These are phyloP conservation scores for Alternaria arbusti DNA, from an alignment of 2,329 filamentous ascomycete species.

Conservation along the genomic window DNA sequence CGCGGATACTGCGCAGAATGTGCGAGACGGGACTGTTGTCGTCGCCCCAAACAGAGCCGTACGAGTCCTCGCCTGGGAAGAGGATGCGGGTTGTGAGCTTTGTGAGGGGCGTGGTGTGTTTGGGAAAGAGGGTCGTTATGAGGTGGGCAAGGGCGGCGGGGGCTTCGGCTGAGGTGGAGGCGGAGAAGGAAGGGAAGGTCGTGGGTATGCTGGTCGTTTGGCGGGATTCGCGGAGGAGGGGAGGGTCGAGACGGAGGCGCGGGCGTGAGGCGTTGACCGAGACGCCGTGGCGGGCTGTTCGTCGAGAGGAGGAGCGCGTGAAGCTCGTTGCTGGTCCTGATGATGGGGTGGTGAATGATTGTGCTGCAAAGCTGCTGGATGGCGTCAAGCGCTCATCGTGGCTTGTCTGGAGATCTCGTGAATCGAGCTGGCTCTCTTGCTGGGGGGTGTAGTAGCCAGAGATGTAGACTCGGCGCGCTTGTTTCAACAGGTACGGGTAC, in stretches of 20 bases:
- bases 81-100: constrained; percentile 50
- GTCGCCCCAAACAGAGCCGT: constrained; percentile 49
- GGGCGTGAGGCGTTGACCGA: constrained; percentile 15
- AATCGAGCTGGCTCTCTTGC: constrained; percentile 1
- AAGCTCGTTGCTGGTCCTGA: constrained; percentile 5
- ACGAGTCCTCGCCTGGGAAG: constrained; percentile 48
- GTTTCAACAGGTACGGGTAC: constrained; percentile 50
- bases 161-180: constrained; percentile 21
- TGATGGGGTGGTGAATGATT: constrained; percentile 10
- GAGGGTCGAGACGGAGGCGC: constrained; percentile 24
- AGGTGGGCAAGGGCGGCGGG: constrained; percentile 41
- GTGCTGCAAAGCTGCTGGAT: constrained; percentile 19
- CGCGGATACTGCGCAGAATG: constrained; percentile 46
- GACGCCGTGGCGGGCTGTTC: not conserved
- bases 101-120: constrained; percentile 22
- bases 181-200: constrained; percentile 20
- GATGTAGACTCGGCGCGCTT: constrained; percentile 50
- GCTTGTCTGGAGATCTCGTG: constrained; percentile 9
- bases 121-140: constrained; percentile 41
- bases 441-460: constrained; percentile 46
- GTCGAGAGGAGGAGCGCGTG: not conserved
- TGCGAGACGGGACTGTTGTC: constrained; percentile 46
- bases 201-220: not conserved
- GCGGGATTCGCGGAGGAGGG: not conserved
- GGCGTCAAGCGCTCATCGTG: constrained; percentile 20